Base-by-base conservation (phyloP, 768 basidiomycete genomes). In the Mycena albidolilacea region DNA sequence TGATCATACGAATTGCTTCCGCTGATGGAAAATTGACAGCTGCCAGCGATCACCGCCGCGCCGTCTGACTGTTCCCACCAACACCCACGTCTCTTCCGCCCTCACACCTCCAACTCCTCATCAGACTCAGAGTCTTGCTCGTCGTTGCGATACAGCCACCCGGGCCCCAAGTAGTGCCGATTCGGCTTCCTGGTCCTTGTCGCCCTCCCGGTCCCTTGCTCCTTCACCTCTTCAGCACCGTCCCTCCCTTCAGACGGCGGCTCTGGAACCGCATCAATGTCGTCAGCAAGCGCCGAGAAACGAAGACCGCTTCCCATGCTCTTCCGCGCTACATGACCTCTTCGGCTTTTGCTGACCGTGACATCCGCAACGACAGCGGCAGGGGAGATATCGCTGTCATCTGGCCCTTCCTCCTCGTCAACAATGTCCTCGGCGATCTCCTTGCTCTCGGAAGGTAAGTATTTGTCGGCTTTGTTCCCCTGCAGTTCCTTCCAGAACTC, bases 71-170 rank as follows among this genome's bases (percentile, higher is more conserved):
- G 19, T 21, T 21, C 50, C 5, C 50, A 8, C 9, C 19, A 5
- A n/a, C 4, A 6, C 50, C 19, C 50, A 52, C 23, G 2, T 23
- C 50, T n/a, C 50, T n/a, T 5, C 50, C 50, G 7, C n/a, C n/a
- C 50, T 52, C 50, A 52, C n/a, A 1, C 50, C 50, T 7, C 50
- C 21, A n/a, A n/a, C 46, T 46, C 46, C 19, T 52, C 50, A 52
- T 52, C 50, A 23, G 23, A 23, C 50, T n/a, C n/a, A 52, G 50
- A 52, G n/a, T 21, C n/a, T 21, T 52, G n/a, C 46, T 46, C 46
- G 50, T 52, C 50, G n/a, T 52, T 19, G 50, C n/a, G 50, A 52
- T 52, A 52, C 54, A 55, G 12, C 54, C 54, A 55, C 14, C 54
- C 54, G 12, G 30, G 54, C n/a, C 50, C 50, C 50, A 52, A 21